Base-by-base conservation (phyloP, 495 filamentous ascomycete genomes). In the Neurospora pannonica region DNA sequence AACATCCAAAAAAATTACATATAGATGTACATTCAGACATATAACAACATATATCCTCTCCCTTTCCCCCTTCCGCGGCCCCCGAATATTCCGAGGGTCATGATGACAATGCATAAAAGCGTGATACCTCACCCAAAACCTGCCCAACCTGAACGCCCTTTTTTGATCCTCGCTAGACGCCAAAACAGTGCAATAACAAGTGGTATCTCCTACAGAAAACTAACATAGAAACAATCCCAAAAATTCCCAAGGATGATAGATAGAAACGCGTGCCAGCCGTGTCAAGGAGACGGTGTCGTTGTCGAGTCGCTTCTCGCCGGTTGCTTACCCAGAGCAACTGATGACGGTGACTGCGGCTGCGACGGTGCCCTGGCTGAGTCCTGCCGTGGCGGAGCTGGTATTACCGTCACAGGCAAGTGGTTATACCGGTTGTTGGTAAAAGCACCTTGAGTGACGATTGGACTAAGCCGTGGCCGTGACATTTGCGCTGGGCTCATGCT, bases 351-450 rank as follows among this genome's bases (percentile, higher is more conserved):
- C 7, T 67, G 54, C 54, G 15, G 54, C 31, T 34, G 54, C 54
- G 54, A 67, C 17, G 54, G 54, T 34, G 54, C 54, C 34, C 54
- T 67, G 28, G 54, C 83, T 0, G 84, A 82, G 4, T 85, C 85
- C 24, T 82, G 79, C 0, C 85, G 80, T 15, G 83, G 81, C 38
- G 85, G 85, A 1, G 85, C 85, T 8, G 85, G 85, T 24, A 87
- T 86, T 2, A 87, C 83, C 39, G 80, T 85, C n/a, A 86, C 82
- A 10, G 85, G 85, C 62, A 87, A 75, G 73, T 67, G 54, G 54
- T 67, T 67, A 67, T 67, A 67, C 28, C 54, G 28, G 28, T 67
- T 62, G 54, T 62, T 67, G 54, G 54, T 67, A 67, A 67, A 67
- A 34, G 54, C 34, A 31, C 54, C 15, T 3, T 34, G 54, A 7